These are phyloP conservation scores for Pochonia chlamydosporia DNA, from an alignment of 2,329 filamentous ascomycete species.

Conservation along the genomic window DNA sequence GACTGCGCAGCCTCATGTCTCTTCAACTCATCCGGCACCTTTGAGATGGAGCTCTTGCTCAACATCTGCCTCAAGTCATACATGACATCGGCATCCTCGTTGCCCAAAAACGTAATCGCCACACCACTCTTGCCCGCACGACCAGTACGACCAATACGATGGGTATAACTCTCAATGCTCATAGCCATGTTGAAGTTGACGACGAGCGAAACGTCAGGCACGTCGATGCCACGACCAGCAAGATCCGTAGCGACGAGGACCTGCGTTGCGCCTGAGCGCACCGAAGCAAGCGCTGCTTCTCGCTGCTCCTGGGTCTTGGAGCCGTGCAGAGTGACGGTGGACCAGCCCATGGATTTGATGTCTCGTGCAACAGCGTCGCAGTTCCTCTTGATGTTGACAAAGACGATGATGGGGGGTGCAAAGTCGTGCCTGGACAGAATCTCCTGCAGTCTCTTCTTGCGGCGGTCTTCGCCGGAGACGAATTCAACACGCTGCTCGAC, in stretches of 20 bases:
- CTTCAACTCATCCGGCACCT: conserved; percentile 84
- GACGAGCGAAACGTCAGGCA: conserved; percentile 86
- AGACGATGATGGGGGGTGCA: conserved; percentile 89
- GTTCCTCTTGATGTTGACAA: conserved; percentile 99
- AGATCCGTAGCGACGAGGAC: conserved; percentile 94
- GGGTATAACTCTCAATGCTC: conserved; percentile 91
- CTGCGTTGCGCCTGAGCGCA: conserved; percentile 74
- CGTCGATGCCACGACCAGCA: conserved; percentile 95
- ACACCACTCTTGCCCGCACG: conserved; percentile 96
- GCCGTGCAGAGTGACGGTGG: conserved; percentile 84
- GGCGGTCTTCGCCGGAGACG: conserved; percentile 82
- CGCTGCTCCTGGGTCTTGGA: conserved; percentile 97
- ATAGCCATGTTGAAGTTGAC: conserved; percentile 99
- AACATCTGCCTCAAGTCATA: conserved; percentile 97
- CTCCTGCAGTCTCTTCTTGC: conserved; percentile 92
- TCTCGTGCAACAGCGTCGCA: conserved; percentile 92
- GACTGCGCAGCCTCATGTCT: conserved; percentile 90
- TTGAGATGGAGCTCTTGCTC: conserved; percentile 78
- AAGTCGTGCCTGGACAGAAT: conserved; percentile 79
- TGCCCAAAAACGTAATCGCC: conserved; percentile 90
- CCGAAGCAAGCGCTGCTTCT: conserved; percentile 82
- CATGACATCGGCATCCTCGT: conserved; percentile 83
- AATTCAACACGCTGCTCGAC: conserved; percentile 97
- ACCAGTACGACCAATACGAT: conserved; percentile 93
- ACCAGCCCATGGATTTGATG: conserved; percentile 91